phyloP scores from a whole-genome alignment of 2,329 filamentous ascomycete species.

The Helotiales sp. region DNA sequence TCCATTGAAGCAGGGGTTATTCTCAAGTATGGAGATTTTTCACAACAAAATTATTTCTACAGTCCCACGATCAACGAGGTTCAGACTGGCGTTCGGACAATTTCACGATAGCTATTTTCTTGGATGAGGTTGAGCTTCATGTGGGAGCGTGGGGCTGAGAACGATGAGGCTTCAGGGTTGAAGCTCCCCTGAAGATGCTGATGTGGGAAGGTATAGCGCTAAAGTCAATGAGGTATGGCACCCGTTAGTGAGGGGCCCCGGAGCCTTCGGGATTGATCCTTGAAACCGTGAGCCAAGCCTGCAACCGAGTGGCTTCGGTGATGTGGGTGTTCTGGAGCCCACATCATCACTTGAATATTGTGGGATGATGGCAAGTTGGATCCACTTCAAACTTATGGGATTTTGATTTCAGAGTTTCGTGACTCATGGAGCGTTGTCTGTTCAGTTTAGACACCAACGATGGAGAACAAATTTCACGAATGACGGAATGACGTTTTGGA shows the following conservation, averaged over 20 bases:
- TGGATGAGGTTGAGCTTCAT: background rate
- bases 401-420: background rate
- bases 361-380: background rate
- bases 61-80: background rate
- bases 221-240: background rate
- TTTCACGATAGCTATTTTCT: background rate
- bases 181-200: constrained; percentile 6
- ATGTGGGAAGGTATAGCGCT: background rate
- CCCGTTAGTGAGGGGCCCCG: constrained; percentile 9
- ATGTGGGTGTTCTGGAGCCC: background rate
- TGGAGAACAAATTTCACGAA: too few relatives aligned
- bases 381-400: too few relatives aligned
- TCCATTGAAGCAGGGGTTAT: background rate
- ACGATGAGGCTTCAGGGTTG: background rate
- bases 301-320: background rate
- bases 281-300: background rate
- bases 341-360: background rate
- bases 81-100: background rate
- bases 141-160: constrained; percentile 20
- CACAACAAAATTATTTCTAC: background rate
- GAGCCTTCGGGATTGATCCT: constrained; percentile 2
- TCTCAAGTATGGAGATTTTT: background rate
- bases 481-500: too few relatives aligned
- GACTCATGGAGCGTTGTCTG: background rate
- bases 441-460: too few relatives aligned